Percentiles rank a stretch among this genome's conserved stretches.
Evolutionary conservation across 2,329 filamentous ascomycete genomes (phyloP).

Genomic region (Thelonectria blattea): DNA sequence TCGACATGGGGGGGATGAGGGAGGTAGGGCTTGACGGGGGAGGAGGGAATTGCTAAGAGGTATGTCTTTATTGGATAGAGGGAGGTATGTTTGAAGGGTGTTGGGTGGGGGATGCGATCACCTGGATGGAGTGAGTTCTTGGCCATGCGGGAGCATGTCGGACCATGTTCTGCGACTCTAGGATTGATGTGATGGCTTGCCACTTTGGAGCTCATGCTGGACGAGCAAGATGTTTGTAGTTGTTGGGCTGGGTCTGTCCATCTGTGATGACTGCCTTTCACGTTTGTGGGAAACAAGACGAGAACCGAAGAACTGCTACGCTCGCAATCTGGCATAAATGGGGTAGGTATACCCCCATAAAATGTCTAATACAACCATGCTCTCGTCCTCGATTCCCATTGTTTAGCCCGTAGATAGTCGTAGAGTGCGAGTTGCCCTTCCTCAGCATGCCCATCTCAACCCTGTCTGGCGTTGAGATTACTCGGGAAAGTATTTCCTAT

Average conservation of each 20-base stretch:
- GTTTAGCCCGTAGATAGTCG: too few species aligned
- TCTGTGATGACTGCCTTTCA: too few species aligned
- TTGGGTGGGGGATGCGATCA: neutral
- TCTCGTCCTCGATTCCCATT: too few species aligned
- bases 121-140: neutral
- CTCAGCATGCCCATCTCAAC: too few species aligned
- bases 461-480: too few species aligned
- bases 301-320: too few species aligned
- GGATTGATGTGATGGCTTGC: neutral
- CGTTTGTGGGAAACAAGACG: too few species aligned
- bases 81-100: neutral
- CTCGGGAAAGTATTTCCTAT: constrained; percentile 36
- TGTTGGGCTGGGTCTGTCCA: too few species aligned
- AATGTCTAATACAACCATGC: too few species aligned
- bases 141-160: neutral
- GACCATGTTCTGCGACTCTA: neutral
- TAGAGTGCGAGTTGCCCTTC: too few species aligned
- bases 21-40: neutral
- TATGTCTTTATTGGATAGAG: neutral
- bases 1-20: neutral
- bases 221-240: neutral
- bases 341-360: too few species aligned
- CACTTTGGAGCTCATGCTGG: neutral
- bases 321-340: too few species aligned
- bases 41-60: neutral